A percentile compares a stretch with the other conserved stretches of the same genome.
phyloP scores from a whole-genome alignment of 108 stramenopile genomes.

The Schizochytrium sp. region DNA sequence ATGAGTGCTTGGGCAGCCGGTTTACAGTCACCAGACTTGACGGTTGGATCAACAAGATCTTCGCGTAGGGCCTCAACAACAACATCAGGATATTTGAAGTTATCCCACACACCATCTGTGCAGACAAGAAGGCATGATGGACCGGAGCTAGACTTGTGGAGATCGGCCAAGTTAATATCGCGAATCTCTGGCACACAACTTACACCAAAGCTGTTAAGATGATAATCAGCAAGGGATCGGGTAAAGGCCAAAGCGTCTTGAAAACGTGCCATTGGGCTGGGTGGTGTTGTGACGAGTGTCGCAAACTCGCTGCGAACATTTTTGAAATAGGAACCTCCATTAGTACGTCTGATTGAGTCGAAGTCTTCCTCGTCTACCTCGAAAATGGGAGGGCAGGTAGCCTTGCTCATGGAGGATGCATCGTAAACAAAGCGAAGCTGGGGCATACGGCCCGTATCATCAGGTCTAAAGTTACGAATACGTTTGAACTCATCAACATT shows the following conservation, averaged over 20 bases:
- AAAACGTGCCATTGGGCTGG: conserved; percentile 67
- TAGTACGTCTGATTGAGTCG: background rate
- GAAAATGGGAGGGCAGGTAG: conserved; percentile 70
- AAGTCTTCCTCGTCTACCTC: conserved; percentile 62
- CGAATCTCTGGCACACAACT: conserved; percentile 73
- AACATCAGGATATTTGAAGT: conserved; percentile 73
- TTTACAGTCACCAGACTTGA: conserved; percentile 61
- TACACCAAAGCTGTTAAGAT: conserved; percentile 72
- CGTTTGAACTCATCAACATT: conserved; percentile 71
- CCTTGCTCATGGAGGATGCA: conserved; percentile 71
- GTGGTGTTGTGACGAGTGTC: conserved; percentile 74
- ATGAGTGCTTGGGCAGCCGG: conserved; percentile 66
- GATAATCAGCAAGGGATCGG: conserved; percentile 75
- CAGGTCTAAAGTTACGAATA: conserved; percentile 63
- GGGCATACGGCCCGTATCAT: conserved; percentile 63
- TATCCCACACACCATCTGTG: conserved; percentile 77
- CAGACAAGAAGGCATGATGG: conserved; percentile 63
- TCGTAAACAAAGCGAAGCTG: conserved; percentile 77
- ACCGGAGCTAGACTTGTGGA: background rate
- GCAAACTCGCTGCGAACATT: conserved; percentile 78
- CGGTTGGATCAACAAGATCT: background rate
- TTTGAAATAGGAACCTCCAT: conserved; percentile 70
- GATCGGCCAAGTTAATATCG: background rate
- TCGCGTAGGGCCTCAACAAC: conserved; percentile 64
- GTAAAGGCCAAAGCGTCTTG: conserved; percentile 79